phyloP scores from a whole-genome alignment of 2,329 filamentous ascomycete genomes.

The Fusarium nisikadoi region DNA sequence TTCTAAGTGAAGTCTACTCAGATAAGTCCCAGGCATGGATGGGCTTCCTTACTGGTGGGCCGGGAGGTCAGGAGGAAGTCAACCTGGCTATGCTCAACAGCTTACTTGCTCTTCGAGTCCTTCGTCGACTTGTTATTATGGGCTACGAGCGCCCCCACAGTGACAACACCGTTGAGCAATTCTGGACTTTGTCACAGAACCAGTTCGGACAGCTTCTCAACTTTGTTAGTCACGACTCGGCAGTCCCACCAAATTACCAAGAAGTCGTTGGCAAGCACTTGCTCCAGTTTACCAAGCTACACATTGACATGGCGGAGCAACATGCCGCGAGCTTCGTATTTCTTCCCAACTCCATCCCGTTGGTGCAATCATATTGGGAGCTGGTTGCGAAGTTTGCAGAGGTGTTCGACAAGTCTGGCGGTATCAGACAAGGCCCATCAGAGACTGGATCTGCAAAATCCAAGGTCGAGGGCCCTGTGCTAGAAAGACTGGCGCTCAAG shows the following conservation, averaged over 20 bases:
- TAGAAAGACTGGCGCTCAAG: slow-evolving; percentile 84
- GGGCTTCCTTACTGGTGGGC: slow-evolving; percentile 65
- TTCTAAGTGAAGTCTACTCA: slow-evolving; percentile 82
- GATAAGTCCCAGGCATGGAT: slow-evolving; percentile 78
- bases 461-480: slow-evolving; percentile 69
- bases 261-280: slow-evolving; percentile 84
- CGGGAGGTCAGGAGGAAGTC: slow-evolving; percentile 67
- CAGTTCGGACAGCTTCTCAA: slow-evolving; percentile 82
- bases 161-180: slow-evolving; percentile 77
- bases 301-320: slow-evolving; percentile 82
- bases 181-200: slow-evolving; percentile 82
- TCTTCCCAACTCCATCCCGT: slow-evolving; percentile 80
- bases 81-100: slow-evolving; percentile 79
- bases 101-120: slow-evolving; percentile 79
- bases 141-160: slow-evolving; percentile 87
- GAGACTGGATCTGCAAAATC: slow-evolving; percentile 55
- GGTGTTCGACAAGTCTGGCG: slow-evolving; percentile 72
- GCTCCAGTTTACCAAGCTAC: slow-evolving; percentile 90
- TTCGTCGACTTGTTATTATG: slow-evolving; percentile 80
- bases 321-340: slow-evolving; percentile 87
- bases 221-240: slow-evolving; percentile 68
- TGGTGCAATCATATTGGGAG: slow-evolving; percentile 87
- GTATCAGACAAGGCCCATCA: slow-evolving; percentile 59
- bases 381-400: slow-evolving; percentile 81
- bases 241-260: slow-evolving; percentile 63